Evolutionary conservation across 2,329 filamentous ascomycete genomes (phyloP).

Genomic region (Diaporthe aspalathi): DNA sequence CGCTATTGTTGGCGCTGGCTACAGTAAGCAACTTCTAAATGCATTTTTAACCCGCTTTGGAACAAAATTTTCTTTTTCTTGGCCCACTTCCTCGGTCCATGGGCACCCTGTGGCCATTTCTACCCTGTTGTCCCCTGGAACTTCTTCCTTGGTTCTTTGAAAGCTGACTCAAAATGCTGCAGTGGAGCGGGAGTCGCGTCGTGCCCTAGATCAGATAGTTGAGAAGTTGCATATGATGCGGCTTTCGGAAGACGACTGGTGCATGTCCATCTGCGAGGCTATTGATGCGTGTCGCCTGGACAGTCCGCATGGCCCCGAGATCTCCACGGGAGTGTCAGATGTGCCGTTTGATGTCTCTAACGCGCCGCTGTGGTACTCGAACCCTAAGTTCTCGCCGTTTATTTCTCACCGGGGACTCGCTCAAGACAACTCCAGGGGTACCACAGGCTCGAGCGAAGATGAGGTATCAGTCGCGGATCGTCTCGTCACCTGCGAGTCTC

Average conservation of each 20-base stretch:
- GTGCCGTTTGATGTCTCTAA: not conserved
- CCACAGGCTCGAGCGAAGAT: not conserved
- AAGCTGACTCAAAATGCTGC: too few species aligned
- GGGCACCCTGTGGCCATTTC: too few species aligned
- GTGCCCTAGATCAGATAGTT: not conserved
- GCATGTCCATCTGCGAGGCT: conserved; percentile 55
- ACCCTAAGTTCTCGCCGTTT: conserved; percentile 14
- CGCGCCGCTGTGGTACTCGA: not conserved
- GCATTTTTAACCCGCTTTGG: too few species aligned
- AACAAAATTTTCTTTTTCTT: too few species aligned
- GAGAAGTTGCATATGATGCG: conserved; percentile 24
- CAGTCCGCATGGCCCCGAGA: not conserved
- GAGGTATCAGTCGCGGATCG: not conserved
- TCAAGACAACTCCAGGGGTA: not conserved
- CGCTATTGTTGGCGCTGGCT: conserved; percentile 43
- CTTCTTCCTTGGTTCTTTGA: too few species aligned
- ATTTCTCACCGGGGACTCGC: not conserved
- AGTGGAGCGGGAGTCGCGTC: conserved; percentile 44
- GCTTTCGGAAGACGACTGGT: conserved; percentile 52
- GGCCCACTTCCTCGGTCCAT: too few species aligned
- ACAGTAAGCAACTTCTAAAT: too few species aligned
- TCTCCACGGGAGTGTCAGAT: conserved; percentile 11
- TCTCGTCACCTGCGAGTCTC: not conserved
- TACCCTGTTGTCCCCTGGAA: too few species aligned
- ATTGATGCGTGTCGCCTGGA: conserved; percentile 43